Evolutionary conservation across 768 basidiomycete genomes (phyloP).

Genomic region (Lentinula sp.): DNA sequence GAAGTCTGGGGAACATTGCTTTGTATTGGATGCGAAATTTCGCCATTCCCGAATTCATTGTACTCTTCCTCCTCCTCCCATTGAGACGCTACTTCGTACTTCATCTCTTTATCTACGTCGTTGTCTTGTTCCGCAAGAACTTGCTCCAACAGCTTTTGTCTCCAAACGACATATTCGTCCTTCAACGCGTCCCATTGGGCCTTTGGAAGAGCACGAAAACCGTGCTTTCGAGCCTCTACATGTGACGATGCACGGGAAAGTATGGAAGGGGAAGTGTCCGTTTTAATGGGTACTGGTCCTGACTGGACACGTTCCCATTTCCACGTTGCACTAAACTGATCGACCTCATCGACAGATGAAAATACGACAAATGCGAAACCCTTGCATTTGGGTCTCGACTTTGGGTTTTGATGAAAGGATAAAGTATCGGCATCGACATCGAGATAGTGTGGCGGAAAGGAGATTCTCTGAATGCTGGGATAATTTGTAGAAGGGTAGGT

Average conservation of each 20-base stretch:
- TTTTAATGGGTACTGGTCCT: not conserved
- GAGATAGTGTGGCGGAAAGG: conserved; percentile 57
- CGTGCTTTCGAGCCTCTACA: conserved; percentile 47
- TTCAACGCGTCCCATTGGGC: conserved; percentile 57
- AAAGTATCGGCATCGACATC: conserved; percentile 25
- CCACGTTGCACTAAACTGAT: conserved; percentile 45
- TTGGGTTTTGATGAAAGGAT: conserved; percentile 22
- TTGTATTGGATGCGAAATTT: not conserved
- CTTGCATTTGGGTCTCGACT: conserved; percentile 53
- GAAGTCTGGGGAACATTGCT: not conserved
- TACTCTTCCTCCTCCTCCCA: not conserved
- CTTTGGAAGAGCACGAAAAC: conserved; percentile 55
- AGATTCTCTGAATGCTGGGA: conserved; percentile 43
- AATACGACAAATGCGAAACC: conserved; percentile 73
- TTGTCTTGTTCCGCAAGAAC: conserved; percentile 15
- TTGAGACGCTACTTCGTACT: not conserved
- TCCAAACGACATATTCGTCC: conserved; percentile 64
- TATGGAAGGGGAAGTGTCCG: not conserved
- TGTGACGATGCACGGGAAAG: not conserved
- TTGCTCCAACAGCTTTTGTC: conserved; percentile 45
- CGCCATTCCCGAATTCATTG: not conserved
- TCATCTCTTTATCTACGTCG: conserved; percentile 22
- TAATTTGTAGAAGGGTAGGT: not conserved
- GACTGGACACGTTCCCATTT: conserved; percentile 45
- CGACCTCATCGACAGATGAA: conserved; percentile 28